phyloP scores from a whole-genome alignment of 2,329 filamentous ascomycete genomes.

The Gaeumannomyces tritici region DNA sequence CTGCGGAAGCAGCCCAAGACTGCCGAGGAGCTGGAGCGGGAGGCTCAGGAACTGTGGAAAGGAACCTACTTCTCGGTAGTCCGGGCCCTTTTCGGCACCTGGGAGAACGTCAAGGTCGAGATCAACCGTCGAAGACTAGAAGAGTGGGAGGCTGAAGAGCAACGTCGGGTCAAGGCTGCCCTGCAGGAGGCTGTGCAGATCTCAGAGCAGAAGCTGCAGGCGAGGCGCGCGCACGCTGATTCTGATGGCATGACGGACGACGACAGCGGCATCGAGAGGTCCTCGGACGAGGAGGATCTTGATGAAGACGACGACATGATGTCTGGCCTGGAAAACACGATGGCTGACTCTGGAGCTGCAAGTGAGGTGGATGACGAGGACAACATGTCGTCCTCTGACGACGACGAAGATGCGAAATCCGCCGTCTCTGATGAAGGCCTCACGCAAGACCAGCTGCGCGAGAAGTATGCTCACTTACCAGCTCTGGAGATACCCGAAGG shows the following conservation, averaged over 20 bases:
- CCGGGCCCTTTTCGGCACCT: slow-evolving; percentile 44
- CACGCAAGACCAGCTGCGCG: slow-evolving; percentile 57
- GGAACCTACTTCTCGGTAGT: slow-evolving; percentile 64
- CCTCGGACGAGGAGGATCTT: slow-evolving; percentile 34
- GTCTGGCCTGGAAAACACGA: slow-evolving; percentile 27
- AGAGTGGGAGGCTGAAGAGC: slow-evolving; percentile 57
- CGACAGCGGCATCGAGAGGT: slow-evolving; percentile 22
- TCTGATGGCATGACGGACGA: slow-evolving; percentile 36
- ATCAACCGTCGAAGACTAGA: slow-evolving; percentile 50
- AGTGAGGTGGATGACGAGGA: slow-evolving; percentile 37
- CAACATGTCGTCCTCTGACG: slow-evolving; percentile 55
- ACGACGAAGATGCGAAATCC: slow-evolving; percentile 46
- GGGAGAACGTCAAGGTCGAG: slow-evolving; percentile 54
- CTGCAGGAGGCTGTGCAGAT: slow-evolving; percentile 65
- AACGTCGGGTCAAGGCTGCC: slow-evolving; percentile 55
- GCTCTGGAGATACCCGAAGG: slow-evolving; percentile 24
- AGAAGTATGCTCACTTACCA: slow-evolving; percentile 60
- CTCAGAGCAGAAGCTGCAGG: slow-evolving; percentile 59
- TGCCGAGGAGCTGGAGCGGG: slow-evolving; percentile 70
- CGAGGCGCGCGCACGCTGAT: slow-evolving; percentile 43
- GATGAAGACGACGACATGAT: slow-evolving; percentile 30
- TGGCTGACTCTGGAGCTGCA: slow-evolving; percentile 19
- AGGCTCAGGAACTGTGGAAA: slow-evolving; percentile 60
- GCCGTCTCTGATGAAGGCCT: slow-evolving; percentile 52
- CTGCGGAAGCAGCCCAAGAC: slow-evolving; percentile 63